Evolutionary conservation across 1,139 yeast genomes (phyloP).

Genomic region (Tardiomyces digboiensis): DNA sequence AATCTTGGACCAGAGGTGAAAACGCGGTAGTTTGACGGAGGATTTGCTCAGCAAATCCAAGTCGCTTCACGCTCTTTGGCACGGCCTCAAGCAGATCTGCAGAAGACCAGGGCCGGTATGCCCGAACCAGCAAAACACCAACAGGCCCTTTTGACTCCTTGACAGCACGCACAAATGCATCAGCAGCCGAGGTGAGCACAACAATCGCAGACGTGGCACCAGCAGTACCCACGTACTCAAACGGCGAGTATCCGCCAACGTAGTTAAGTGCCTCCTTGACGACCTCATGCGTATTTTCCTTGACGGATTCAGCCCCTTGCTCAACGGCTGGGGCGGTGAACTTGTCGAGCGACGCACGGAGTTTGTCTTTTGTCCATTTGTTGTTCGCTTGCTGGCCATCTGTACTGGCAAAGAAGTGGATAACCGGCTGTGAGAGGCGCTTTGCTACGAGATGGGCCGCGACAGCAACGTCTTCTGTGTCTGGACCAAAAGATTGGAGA

Average conservation of each 20-base stretch:
- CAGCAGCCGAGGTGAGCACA: constrained; percentile 48
- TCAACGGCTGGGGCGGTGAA: constrained; percentile 6
- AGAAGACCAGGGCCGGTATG: constrained; percentile 65
- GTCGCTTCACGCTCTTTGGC: constrained; percentile 46
- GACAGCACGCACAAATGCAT: constrained; percentile 36
- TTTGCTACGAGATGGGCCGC: constrained; percentile 51
- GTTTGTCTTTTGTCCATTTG: constrained; percentile 28
- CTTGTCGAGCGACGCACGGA: constrained; percentile 14
- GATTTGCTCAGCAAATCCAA: constrained; percentile 59
- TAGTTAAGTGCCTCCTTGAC: constrained; percentile 18
- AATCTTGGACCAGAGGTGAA: constrained; percentile 67
- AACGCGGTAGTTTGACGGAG: constrained; percentile 39
- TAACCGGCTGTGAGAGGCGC: constrained; percentile 42
- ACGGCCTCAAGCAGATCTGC: constrained; percentile 39
- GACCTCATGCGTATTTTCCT: constrained; percentile 12
- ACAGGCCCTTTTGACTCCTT: constrained; percentile 15
- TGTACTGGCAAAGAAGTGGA: constrained; percentile 45
- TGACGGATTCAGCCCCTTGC: constrained; percentile 6
- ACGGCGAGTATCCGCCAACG: constrained; percentile 30
- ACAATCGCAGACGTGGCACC: constrained; percentile 44
- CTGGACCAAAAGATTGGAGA: constrained; percentile 50
- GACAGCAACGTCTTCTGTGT: constrained; percentile 42
- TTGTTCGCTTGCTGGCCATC: constrained; percentile 11
- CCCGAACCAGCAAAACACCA: constrained; percentile 48
- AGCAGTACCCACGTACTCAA: constrained; percentile 33